Base-by-base conservation (phyloP, 1,284 basidiomycete species). In the Fomitopsis pinicola region DNA sequence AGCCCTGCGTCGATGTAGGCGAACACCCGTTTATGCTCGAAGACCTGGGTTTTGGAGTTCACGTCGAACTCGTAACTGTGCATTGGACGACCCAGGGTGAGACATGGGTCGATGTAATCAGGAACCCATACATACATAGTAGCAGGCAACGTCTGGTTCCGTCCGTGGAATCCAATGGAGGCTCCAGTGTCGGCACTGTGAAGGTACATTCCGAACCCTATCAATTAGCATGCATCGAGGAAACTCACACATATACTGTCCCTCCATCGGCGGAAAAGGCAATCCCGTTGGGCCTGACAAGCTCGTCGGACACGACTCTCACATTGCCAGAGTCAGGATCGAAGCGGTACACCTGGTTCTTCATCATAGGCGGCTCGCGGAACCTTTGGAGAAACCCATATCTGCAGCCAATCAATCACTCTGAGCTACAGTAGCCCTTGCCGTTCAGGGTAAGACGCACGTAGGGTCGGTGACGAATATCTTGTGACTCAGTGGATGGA, bases 321-420 rank as follows among this genome's bases (percentile, higher is more conserved):
- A 93, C 81, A n/a, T 79, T 73, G 14, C 88, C 81, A 0, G 84
- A 88, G 12, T 77, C 77, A 14, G 85, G 83, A 67, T 91, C 83
- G 64, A 91, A 85, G 12, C 86, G 80, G 68, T 92, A 93, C 2
- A 92, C 87, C 67, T 92, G 90, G 56, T 82, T 84, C 3, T 88
- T 89, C 50, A 92, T 69, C 46, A 84, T 76, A 1, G 88, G 87
- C 0, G 73, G 65, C 0, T 86, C 82, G 55, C 89, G 83, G 78
- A 92, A 93, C 56, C 80, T 74, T 67, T 86, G 82, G 50, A 86
- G 57, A 63, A 76, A 88, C 0, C 88, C 88, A 63, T 89, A 89
- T 30, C 87, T 89, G 66, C 3, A 26, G 6, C 6, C 30, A 38
- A 28, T 57, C 30, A 54, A 33, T 33, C 5, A 33, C 5, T 33